Conservation (phyloP, 2,329 filamentous ascomycete genomes). For the Fusarium sp. region DNA sequence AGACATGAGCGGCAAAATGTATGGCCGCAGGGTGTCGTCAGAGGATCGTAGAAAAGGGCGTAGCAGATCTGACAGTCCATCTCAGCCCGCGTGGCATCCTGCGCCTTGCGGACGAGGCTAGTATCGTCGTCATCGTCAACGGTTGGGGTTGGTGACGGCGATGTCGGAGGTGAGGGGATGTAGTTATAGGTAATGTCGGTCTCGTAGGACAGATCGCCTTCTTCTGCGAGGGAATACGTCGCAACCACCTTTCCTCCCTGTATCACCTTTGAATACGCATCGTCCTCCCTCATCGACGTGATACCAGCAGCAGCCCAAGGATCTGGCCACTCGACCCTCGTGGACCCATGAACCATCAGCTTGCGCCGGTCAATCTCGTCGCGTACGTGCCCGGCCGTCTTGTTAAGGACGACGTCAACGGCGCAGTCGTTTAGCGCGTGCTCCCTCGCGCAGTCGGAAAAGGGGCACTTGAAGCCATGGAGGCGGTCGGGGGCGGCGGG, state of each 20-base stretch:
- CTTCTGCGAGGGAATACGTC: conserved; percentile 74
- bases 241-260: conserved; percentile 72
- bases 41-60: conserved; percentile 81
- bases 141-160: conserved; percentile 32
- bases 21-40: conserved; percentile 89
- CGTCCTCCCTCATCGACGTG: conserved; percentile 53
- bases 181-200: conserved; percentile 66
- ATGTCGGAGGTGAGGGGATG: conserved; percentile 27
- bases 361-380: conserved; percentile 62
- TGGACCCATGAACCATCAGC: conserved; percentile 44
- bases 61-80: conserved; percentile 93
- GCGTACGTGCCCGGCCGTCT: conserved; percentile 72
- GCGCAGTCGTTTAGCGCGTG: conserved; percentile 84
- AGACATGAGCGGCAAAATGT: conserved; percentile 89
- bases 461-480: conserved; percentile 81
- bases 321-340: conserved; percentile 53
- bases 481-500: conserved; percentile 75
- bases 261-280: conserved; percentile 52
- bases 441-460: conserved; percentile 72
- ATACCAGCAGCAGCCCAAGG: conserved; percentile 57
- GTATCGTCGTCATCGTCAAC: conserved; percentile 46
- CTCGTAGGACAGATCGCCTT: conserved; percentile 69
- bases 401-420: conserved; percentile 80
- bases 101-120: conserved; percentile 64
- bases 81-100: conserved; percentile 73